A percentile compares a stretch with the other conserved stretches of the same genome.
These are phyloP conservation scores for Synchytrium microbalum DNA, from an alignment of 371 early-diverging fungal species.

Conservation along the genomic window DNA sequence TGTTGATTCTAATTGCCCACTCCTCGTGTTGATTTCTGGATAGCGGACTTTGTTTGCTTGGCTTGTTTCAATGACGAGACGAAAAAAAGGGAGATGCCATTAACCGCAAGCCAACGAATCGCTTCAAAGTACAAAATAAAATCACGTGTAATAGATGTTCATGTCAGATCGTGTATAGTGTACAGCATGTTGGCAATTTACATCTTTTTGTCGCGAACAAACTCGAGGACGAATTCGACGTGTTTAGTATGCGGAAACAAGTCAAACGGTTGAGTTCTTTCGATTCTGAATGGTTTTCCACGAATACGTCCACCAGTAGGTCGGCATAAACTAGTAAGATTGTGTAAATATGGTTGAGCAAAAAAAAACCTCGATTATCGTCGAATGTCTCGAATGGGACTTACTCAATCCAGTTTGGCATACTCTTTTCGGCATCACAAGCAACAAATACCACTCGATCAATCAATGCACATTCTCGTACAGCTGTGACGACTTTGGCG, in stretches of 20 bases:
- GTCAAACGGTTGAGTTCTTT: slow-evolving; percentile 59
- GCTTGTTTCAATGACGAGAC: too few relatives aligned
- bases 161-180: too few relatives aligned
- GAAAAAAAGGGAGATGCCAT: too few relatives aligned
- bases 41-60: too few relatives aligned
- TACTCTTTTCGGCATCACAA: slow-evolving; percentile 60
- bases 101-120: too few relatives aligned
- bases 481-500: slow-evolving; percentile 52
- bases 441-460: slow-evolving; percentile 62
- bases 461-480: slow-evolving; percentile 50
- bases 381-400: slow-evolving; percentile 9
- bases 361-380: slow-evolving; percentile 21
- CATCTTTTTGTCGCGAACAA: slow-evolving; percentile 21
- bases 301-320: slow-evolving; percentile 53
- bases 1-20: too few relatives aligned
- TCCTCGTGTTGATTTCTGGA: too few relatives aligned
- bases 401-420: slow-evolving; percentile 63
- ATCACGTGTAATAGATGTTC: too few relatives aligned
- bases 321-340: slow-evolving; percentile 34
- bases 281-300: slow-evolving; percentile 54
- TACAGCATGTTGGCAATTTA: too few relatives aligned
- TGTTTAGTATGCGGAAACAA: slow-evolving; percentile 73
- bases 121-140: too few relatives aligned
- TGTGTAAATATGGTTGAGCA: background rate
- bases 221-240: slow-evolving; percentile 65